Evolutionary conservation across 805 yeast genomes (phyloP).

Genomic region (Metschnikowia picachoensis): DNA sequence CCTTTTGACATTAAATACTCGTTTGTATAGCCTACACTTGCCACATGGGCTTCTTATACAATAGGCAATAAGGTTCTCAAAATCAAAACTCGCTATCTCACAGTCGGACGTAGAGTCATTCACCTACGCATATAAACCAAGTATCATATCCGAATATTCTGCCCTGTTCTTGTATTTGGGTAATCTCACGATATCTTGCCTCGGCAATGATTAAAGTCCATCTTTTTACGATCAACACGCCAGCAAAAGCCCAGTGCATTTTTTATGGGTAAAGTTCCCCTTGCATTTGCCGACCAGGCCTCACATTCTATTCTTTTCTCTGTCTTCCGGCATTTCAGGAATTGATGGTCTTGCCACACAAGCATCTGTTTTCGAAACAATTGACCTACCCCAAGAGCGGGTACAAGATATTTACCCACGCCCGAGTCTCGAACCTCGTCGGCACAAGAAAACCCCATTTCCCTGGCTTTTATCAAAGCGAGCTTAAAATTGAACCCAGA

Average conservation of each 20-base stretch:
- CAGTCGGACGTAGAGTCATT: no score
- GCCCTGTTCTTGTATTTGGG: neutral
- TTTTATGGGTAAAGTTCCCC: neutral
- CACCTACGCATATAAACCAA: no score
- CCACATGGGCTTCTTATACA: no score
- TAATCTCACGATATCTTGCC: neutral
- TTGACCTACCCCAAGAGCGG: slow-evolving; percentile 2
- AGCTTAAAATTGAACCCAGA: neutral
- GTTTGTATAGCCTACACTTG: no score
- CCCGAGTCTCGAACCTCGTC: neutral
- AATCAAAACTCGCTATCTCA: no score
- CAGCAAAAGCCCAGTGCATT: neutral
- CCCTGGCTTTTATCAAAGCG: neutral
- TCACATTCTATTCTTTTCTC: neutral
- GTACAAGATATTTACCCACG: neutral
- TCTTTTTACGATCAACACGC: neutral
- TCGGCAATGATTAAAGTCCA: neutral
- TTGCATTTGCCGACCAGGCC: neutral
- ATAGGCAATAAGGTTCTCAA: no score
- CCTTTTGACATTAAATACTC: no score
- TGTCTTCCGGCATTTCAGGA: neutral
- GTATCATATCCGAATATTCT: neutral
- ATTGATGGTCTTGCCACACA: slow-evolving; percentile 2
- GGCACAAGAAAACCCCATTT: neutral
- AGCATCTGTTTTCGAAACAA: neutral